These are phyloP conservation scores for Canariomyces notabilis DNA, from an alignment of 2,329 filamentous ascomycete genomes.

Conservation along the genomic window DNA sequence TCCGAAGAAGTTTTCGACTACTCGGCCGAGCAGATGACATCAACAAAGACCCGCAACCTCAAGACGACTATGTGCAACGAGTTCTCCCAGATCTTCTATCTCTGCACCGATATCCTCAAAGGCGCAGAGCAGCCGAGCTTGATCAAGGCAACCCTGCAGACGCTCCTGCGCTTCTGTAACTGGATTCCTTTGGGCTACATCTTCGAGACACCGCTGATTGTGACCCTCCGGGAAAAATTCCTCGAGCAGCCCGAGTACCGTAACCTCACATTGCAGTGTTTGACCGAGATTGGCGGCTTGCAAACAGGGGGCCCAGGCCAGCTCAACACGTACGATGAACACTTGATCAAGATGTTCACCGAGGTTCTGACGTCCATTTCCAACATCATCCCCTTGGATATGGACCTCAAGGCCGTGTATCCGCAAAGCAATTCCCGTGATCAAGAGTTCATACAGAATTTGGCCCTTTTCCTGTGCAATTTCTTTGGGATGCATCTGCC, in stretches of 20 bases:
- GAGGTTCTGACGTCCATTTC: constrained; percentile 90
- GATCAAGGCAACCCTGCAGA: constrained; percentile 95
- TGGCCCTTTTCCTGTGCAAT: constrained; percentile 92
- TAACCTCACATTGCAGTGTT: constrained; percentile 91
- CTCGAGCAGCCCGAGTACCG: constrained; percentile 91
- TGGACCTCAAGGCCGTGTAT: constrained; percentile 90
- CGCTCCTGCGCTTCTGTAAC: constrained; percentile 91
- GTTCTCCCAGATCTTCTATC: constrained; percentile 96
- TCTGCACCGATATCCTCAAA: constrained; percentile 91
- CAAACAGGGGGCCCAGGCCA: constrained; percentile 70
- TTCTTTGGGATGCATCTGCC: constrained; percentile 93
- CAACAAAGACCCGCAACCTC: constrained; percentile 87
- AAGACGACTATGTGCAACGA: constrained; percentile 99
- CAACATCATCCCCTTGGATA: constrained; percentile 82
- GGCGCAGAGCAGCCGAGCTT: constrained; percentile 80
- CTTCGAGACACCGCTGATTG: constrained; percentile 94
- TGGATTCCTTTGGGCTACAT: constrained; percentile 99
- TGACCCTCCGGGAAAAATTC: constrained; percentile 88
- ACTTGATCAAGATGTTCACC: constrained; percentile 97
- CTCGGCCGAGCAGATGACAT: constrained; percentile 99
- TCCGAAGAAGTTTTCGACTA: constrained; percentile 99
- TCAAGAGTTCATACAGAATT: constrained; percentile 95
- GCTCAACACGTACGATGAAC: constrained; percentile 79
- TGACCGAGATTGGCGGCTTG: constrained; percentile 94
- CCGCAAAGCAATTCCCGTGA: constrained; percentile 86